phyloP scores from a whole-genome alignment of 78 protist species.

The Anaeramoeba flamelloides region DNA sequence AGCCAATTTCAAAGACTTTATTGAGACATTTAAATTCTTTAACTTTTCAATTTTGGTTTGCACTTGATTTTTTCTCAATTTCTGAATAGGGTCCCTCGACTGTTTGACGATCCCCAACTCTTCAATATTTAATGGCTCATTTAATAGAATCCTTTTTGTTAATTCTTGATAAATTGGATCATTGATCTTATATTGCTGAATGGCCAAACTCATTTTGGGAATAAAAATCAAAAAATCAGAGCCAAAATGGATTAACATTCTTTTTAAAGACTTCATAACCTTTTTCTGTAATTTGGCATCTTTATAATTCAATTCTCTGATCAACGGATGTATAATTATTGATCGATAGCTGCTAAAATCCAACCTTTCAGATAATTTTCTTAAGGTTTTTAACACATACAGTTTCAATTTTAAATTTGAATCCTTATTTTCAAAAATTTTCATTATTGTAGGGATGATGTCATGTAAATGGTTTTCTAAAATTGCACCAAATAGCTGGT shows the following conservation, averaged over 20 bases:
- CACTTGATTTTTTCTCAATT: not conserved
- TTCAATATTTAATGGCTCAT: not conserved
- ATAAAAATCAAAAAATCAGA: not conserved
- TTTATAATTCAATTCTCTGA: not conserved
- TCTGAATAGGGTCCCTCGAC: conserved; percentile 34
- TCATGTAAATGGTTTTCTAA: not conserved
- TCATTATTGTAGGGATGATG: not conserved
- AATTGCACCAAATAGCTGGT: not conserved
- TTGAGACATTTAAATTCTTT: not conserved
- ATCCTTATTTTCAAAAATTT: not conserved
- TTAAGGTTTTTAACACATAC: not conserved
- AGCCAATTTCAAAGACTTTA: not conserved
- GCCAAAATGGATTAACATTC: not conserved
- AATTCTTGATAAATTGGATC: not conserved
- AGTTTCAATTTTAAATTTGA: not conserved
- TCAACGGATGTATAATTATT: conserved; percentile 4
- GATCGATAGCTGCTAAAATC: not conserved
- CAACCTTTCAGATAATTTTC: not conserved
- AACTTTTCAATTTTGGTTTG: not conserved
- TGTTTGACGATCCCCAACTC: not conserved
- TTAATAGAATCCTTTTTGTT: not conserved
- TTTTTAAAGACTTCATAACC: not conserved
- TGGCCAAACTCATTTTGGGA: not conserved
- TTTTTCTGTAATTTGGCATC: not conserved
- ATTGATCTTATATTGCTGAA: not conserved